Evolutionary conservation across 768 basidiomycete genomes (phyloP), one percentile per base, ranked within the genome.

Genomic region (Boletus fagicola): DNA sequence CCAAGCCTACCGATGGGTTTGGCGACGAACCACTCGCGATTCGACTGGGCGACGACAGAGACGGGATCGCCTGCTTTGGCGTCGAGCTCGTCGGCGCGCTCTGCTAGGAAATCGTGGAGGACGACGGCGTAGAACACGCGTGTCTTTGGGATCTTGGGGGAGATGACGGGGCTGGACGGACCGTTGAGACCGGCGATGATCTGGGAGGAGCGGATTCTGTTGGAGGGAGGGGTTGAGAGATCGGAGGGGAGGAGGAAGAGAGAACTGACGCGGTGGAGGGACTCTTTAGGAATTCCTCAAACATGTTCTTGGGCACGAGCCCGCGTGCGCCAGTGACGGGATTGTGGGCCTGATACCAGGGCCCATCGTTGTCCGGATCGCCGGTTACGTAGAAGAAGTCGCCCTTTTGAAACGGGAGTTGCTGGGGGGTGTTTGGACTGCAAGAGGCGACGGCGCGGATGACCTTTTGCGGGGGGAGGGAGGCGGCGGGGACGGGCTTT

Each of bases 11-110:
- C 94, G 66, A 99, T 99, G 13, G 96, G 94, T 74, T 99, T 99
- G 28, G 97, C 97, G 48, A 99, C 97, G 72, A 98, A 98, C 97
- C 97, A 99, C 72, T 99, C 97, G 62, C 94, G 92, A 69, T 98
- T 99, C n/a, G 95, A 98, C 72, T 98, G 97, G 0, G 97, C 97
- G 55, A 98, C 97, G 58, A 99, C 93, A 18, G 95, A 90, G 69
- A 99, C 92, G 9, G 92, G 82, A 66, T 99, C 97, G 36, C 95
- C 96, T 0, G 87, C 83, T 66, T 90, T 94, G 2, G 96, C 96
- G 59, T 96, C 95, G 46, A 99, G 85, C 68, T 99, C 97, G 70
- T 99, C 97, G 5, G 92, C 83, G 45, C 97, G 84, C 73, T 99
- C 97, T n/a, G 97, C 95, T 13, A 78, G 72, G 64, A 99, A 99